phyloP scores from a whole-genome alignment of 75 land plant genomes.

The Isoetes taiwanensis region DNA sequence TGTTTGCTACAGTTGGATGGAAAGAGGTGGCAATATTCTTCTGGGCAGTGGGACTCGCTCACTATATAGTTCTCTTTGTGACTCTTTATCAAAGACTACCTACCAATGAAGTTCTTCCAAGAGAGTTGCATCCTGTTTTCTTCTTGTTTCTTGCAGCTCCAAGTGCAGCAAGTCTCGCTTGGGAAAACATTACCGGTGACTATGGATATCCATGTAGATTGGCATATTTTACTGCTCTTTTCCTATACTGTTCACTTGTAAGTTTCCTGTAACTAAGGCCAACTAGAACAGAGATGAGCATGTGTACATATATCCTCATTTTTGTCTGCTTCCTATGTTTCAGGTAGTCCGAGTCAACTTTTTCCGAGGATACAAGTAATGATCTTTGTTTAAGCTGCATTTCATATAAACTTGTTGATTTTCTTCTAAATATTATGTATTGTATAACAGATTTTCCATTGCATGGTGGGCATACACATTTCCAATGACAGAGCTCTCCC shows the following conservation, averaged over 20 bases:
- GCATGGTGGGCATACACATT: constrained; percentile 99
- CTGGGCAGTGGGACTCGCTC: constrained; percentile 79
- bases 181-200: constrained; percentile 55
- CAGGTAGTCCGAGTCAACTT: constrained; percentile 80
- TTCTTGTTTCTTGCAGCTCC: constrained; percentile 90
- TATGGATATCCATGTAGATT: constrained; percentile 49
- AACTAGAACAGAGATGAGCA: too few species aligned
- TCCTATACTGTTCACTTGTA: constrained; percentile 56
- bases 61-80: constrained; percentile 80
- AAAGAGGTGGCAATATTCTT: constrained; percentile 61
- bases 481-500: constrained; percentile 83
- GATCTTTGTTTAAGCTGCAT: too few species aligned
- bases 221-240: constrained; percentile 66
- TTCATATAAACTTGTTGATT: too few species aligned
- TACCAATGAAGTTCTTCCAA: constrained; percentile 69
- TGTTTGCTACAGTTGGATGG: constrained; percentile 61
- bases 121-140: constrained; percentile 87
- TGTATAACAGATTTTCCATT: constrained; percentile 56
- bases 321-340: too few species aligned
- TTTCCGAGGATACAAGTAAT: constrained; percentile 73
- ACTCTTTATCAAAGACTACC: constrained; percentile 86
- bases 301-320: too few species aligned
- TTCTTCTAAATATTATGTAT: too few species aligned
- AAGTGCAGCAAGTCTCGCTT: constrained; percentile 78
- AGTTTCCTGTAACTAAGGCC: too few species aligned